A percentile compares a stretch with the other conserved stretches of the same genome.
phyloP scores from a whole-genome alignment of 768 basidiomycete species.

The Lyophyllum semitale region DNA sequence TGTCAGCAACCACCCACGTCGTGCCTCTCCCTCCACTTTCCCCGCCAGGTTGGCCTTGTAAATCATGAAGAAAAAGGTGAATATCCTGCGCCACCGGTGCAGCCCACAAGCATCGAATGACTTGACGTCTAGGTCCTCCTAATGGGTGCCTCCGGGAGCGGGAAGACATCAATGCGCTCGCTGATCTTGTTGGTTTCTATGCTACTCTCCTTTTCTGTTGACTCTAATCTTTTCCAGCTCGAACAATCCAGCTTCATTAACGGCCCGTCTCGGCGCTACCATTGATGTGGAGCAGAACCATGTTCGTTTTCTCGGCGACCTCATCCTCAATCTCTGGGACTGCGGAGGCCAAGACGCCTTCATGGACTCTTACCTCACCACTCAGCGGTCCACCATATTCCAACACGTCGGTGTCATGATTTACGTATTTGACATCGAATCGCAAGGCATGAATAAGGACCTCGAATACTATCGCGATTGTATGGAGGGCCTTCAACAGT shows the following conservation, averaged over 20 bases:
- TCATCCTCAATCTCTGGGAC: constrained; percentile 97
- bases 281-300: constrained; percentile 98
- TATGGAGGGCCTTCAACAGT: constrained; percentile 76
- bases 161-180: constrained; percentile 97
- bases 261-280: constrained; percentile 90
- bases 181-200: constrained; percentile 88
- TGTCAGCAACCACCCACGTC: constrained; percentile 14
- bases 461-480: constrained; percentile 92
- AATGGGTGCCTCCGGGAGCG: constrained; percentile 96
- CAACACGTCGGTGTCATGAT: constrained; percentile 96
- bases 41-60: constrained; percentile 10
- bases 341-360: constrained; percentile 98
- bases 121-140: constrained; percentile 74
- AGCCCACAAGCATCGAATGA: constrained; percentile 16
- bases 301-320: constrained; percentile 94
- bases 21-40: constrained; percentile 6
- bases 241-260: constrained; percentile 91
- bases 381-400: constrained; percentile 93
- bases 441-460: constrained; percentile 82
- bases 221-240: constrained; percentile 53
- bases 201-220: not conserved
- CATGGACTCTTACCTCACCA: constrained; percentile 94
- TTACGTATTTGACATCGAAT: constrained; percentile 97
- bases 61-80: constrained; percentile 66
- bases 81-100: constrained; percentile 14